These are phyloP conservation scores for Trichoderma erinaceum DNA, from an alignment of 495 filamentous ascomycete species.

Conservation along the genomic window DNA sequence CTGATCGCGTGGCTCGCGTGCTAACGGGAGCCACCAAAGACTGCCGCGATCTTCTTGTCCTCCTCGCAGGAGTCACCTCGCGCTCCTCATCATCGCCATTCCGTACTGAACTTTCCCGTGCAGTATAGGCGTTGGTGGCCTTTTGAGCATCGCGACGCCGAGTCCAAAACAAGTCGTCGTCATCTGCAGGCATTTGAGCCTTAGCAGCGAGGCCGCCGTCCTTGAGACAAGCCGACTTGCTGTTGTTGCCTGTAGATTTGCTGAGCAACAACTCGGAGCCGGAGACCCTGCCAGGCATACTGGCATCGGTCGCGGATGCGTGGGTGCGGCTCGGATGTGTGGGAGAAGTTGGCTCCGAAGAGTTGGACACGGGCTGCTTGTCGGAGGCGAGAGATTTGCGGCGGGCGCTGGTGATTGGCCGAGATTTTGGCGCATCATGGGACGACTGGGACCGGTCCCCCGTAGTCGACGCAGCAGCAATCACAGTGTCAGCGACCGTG, in stretches of 20 bases:
- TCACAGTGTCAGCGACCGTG: constrained; percentile 14
- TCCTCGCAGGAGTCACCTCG: constrained; percentile 13
- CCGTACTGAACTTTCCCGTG: constrained; percentile 9
- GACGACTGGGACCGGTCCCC: constrained; percentile 14
- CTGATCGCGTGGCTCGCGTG: constrained; percentile 21
- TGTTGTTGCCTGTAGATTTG: constrained; percentile 5
- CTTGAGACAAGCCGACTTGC: neutral
- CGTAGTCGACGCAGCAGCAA: constrained; percentile 13
- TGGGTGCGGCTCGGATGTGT: constrained; percentile 16
- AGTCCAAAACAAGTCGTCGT: constrained; percentile 1
- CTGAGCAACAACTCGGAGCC: neutral
- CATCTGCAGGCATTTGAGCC: constrained; percentile 1
- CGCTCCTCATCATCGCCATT: constrained; percentile 10
- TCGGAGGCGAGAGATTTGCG: constrained; percentile 15
- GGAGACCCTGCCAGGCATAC: constrained; percentile 17
- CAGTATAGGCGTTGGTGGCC: constrained; percentile 11
- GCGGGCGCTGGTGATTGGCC: constrained; percentile 16
- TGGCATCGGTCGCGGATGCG: constrained; percentile 13
- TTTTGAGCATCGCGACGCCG: constrained; percentile 10
- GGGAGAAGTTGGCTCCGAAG: constrained; percentile 14
- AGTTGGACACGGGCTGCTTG: constrained; percentile 15
- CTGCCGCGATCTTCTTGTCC: constrained; percentile 9
- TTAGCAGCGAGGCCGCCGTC: constrained; percentile 1
- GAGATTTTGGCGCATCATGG: constrained; percentile 11
- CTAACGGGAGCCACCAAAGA: neutral